Percentiles rank a stretch among this genome's conserved stretches.
Evolutionary conservation across 345 rosid species (phyloP).

Genomic region (Salix purpurea): DNA sequence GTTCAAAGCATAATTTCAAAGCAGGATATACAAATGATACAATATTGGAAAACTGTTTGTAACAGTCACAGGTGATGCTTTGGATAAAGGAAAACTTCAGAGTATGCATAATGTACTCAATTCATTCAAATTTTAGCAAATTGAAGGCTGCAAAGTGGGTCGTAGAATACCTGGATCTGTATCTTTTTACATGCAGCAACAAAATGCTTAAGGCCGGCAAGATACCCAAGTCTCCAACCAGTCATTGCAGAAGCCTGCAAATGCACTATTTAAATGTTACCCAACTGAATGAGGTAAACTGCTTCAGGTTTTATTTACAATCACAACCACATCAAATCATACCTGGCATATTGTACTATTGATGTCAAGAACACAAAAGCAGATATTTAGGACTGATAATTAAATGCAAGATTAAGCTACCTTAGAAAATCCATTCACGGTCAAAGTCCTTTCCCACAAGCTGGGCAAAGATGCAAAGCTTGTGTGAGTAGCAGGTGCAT

Average conservation of each 20-base stretch:
- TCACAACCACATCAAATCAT: background rate
- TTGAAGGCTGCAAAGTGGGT: background rate
- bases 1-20: too few species aligned
- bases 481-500: slow-evolving; percentile 80
- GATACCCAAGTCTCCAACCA: too few species aligned
- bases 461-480: slow-evolving; percentile 95
- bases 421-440: slow-evolving; percentile 95
- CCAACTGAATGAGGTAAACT: background rate
- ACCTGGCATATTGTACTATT: background rate
- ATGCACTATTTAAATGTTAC: slow-evolving; percentile 36
- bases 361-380: background rate
- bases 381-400: background rate
- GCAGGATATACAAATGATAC: background rate
- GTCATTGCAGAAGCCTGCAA: too few species aligned
- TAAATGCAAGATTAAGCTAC: slow-evolving; percentile 31
- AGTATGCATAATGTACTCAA: background rate
- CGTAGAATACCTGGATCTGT: slow-evolving; percentile 80
- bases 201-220: too few species aligned
- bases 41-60: background rate
- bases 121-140: background rate
- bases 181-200: slow-evolving; percentile 77
- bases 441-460: slow-evolving; percentile 91
- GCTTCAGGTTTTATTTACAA: background rate
- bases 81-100: background rate
- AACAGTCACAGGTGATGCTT: background rate